Conservation (phyloP, 495 filamentous ascomycete genomes). For the Penicillium nucicola region DNA sequence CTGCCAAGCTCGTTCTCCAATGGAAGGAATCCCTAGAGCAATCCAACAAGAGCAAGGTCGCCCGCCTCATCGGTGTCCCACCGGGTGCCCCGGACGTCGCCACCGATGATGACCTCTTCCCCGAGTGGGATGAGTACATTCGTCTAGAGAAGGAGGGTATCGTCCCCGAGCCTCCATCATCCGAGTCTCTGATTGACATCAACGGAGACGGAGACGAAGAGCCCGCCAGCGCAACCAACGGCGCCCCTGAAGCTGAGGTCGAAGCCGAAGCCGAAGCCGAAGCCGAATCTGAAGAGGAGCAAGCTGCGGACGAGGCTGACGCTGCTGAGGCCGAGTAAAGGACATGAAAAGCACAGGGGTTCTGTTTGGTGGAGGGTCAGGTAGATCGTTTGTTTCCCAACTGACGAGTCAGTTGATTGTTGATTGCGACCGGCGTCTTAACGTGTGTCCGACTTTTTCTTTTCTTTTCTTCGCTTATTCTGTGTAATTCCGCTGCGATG, state of each 20-base stretch:
- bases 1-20: conserved; percentile 59
- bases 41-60: conserved; percentile 75
- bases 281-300: no score
- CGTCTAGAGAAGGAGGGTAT: conserved; percentile 69
- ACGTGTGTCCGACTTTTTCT: conserved; percentile 28
- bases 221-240: conserved; percentile 31
- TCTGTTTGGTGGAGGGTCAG: conserved; percentile 22
- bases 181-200: conserved; percentile 49
- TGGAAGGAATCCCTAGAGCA: conserved; percentile 85
- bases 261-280: conserved; percentile 18
- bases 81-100: conserved; percentile 45
- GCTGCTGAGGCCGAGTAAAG: conserved; percentile 24
- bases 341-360: conserved; percentile 5
- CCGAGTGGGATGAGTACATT: conserved; percentile 91
- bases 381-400: conserved; percentile 26
- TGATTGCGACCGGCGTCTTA: conserved; percentile 34
- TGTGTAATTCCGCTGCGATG: conserved; percentile 6
- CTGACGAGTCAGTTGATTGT: conserved; percentile 21
- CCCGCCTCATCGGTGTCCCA: conserved; percentile 79
- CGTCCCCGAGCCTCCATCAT: conserved; percentile 36
- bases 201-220: conserved; percentile 34
- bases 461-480: conserved; percentile 5
- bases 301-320: conserved; percentile 18
- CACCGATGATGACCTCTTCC: conserved; percentile 89
- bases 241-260: conserved; percentile 30